phyloP scores from a whole-genome alignment of 2,329 filamentous ascomycete genomes.

The Biscogniauxia marginata region DNA sequence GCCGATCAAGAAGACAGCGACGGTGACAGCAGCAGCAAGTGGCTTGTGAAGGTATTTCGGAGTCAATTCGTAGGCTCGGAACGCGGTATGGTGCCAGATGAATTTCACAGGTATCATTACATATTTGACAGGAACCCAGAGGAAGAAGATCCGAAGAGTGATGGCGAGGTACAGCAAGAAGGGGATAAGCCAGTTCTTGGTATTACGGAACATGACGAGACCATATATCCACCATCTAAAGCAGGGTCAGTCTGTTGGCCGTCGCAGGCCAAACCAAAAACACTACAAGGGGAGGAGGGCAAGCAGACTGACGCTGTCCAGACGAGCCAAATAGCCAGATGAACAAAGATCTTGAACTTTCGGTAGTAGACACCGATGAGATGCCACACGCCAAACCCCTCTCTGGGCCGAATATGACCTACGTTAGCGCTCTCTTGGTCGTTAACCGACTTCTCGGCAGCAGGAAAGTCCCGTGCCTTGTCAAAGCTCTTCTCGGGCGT shows the following conservation, averaged over 20 bases:
- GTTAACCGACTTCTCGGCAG: constrained; percentile 32
- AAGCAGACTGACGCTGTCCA: constrained; percentile 35
- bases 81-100: constrained; percentile 65
- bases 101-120: constrained; percentile 65
- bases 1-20: constrained; percentile 74
- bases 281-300: not conserved
- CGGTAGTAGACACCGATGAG: constrained; percentile 39
- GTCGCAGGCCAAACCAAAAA: not conserved
- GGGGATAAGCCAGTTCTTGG: constrained; percentile 77
- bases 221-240: constrained; percentile 41
- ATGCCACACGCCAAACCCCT: constrained; percentile 20
- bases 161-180: constrained; percentile 79
- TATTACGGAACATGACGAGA: constrained; percentile 63
- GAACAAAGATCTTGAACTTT: constrained; percentile 43
- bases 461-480: constrained; percentile 37
- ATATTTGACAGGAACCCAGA: constrained; percentile 67
- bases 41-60: constrained; percentile 66
- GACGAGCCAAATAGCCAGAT: constrained; percentile 42
- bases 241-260: constrained; percentile 10
- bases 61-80: constrained; percentile 57
- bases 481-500: constrained; percentile 40
- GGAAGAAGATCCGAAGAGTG: constrained; percentile 69
- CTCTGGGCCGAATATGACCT: constrained; percentile 19
- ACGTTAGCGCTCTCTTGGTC: constrained; percentile 32
- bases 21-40: constrained; percentile 60